Evolutionary conservation across 2,329 filamentous ascomycete genomes (phyloP), one percentile per base, ranked within the genome.

Genomic region (Microcyclospora tardicrescens): DNA sequence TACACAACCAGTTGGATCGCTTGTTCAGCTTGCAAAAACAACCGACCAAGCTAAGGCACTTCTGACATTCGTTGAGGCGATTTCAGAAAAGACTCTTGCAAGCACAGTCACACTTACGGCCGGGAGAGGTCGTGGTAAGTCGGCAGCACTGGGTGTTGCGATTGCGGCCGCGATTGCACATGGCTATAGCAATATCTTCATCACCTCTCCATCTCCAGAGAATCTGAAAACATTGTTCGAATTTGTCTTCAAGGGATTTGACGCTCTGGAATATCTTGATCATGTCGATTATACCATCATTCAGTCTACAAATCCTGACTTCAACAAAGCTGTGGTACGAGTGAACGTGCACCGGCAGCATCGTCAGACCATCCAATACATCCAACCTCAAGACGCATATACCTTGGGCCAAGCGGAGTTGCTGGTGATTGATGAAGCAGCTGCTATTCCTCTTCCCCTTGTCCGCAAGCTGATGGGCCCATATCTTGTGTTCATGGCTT

Each of bases 101-200:
- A 94, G 83, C 60, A 98, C 91, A 0, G 91, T 98, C 28, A 83
- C 91, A 1, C 62, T 98, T 50, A 98, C 91, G 10, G 91, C 91
- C 13, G 89, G 81, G 29, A 79, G 91, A 77, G 91, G 91, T 61
- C 80, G 91, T 54, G 91, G 91, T 64, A 98, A 98, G 65, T 98
- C 91, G 14, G 93, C 91, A 13, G 91, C 91, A 16, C 73, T 98
- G 54, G 91, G 91, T 63, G 80, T 98, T 37, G 86, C 91, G 2
- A 82, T 98, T 33, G 91, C 91, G 3, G 86, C 91, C 2, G 93
- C 93, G 1, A 75, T 98, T 33, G 89, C 91, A 1, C 84, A 96
- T 57, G 91, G 91, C 16, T 98, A 98, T 64, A 94, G 86, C 68
- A 98, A 98, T 61, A 94, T 98, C 54, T 98, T 98, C 64, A 94